phyloP scores from a whole-genome alignment of 2,329 filamentous ascomycete genomes.

The Alternaria sp. region DNA sequence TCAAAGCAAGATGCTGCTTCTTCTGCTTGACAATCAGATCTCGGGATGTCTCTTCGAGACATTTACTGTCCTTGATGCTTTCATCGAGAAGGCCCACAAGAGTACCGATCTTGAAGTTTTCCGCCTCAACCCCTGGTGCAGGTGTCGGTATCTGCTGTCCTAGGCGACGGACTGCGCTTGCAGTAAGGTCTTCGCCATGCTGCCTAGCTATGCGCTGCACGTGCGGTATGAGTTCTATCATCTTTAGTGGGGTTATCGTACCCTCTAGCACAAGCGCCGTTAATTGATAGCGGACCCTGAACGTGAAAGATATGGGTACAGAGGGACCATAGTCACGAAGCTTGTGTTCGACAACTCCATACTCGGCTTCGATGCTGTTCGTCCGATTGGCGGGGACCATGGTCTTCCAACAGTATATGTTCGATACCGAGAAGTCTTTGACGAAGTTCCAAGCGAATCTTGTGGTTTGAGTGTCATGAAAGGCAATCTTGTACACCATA shows the following conservation, averaged over 20 bases:
- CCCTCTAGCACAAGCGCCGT: slow-evolving; percentile 40
- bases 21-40: slow-evolving; percentile 60
- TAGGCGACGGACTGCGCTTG: slow-evolving; percentile 75
- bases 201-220: slow-evolving; percentile 42
- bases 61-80: slow-evolving; percentile 18
- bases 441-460: slow-evolving; percentile 48
- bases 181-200: slow-evolving; percentile 63
- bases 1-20: slow-evolving; percentile 55
- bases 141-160: slow-evolving; percentile 57
- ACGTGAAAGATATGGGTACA: slow-evolving; percentile 14
- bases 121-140: slow-evolving; percentile 23
- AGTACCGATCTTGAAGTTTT: slow-evolving; percentile 13
- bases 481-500: slow-evolving; percentile 59
- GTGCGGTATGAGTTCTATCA: slow-evolving; percentile 30
- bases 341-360: slow-evolving; percentile 70
- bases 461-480: slow-evolving; percentile 26
- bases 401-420: slow-evolving; percentile 25
- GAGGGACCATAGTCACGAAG: slow-evolving; percentile 16
- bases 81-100: slow-evolving; percentile 19
- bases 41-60: slow-evolving; percentile 64
- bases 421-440: slow-evolving; percentile 38
- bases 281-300: slow-evolving; percentile 37
- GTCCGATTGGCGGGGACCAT: slow-evolving; percentile 58
- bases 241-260: slow-evolving; percentile 28
- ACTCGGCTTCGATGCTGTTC: slow-evolving; percentile 64